These are phyloP conservation scores for Bryum argenteum DNA, from an alignment of 225 moss, liverwort and hornwort species.

Conservation along the genomic window DNA sequence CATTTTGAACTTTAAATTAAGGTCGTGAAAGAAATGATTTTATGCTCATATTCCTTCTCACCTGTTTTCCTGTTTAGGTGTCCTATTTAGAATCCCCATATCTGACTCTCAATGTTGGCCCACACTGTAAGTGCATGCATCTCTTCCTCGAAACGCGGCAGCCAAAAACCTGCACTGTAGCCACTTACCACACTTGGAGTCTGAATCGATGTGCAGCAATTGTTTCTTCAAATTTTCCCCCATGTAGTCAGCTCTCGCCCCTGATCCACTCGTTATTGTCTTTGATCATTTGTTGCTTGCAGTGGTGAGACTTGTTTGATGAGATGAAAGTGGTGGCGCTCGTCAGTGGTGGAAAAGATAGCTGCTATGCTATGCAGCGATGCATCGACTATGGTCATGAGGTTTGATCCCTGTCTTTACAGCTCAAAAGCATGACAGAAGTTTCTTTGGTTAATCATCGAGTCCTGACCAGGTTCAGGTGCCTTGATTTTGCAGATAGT, in stretches of 20 bases:
- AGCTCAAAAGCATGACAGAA: not conserved
- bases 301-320: not conserved
- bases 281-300: not conserved
- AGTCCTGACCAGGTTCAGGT: not conserved
- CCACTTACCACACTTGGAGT: too few relatives aligned
- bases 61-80: too few relatives aligned
- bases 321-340: slow-evolving; percentile 92
- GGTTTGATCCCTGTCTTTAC: slow-evolving; percentile 25
- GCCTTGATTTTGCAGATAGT: slow-evolving; percentile 66
- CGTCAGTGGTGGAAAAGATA: slow-evolving; percentile 87
- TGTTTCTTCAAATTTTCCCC: too few relatives aligned
- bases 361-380: slow-evolving; percentile 89
- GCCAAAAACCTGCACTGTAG: too few relatives aligned
- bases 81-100: too few relatives aligned
- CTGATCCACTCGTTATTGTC: not conserved
- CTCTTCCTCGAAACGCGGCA: not conserved
- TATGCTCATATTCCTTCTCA: too few relatives aligned
- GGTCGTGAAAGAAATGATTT: too few relatives aligned
- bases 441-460: not conserved
- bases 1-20: too few relatives aligned
- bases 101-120: not conserved
- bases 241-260: too few relatives aligned
- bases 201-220: too few relatives aligned
- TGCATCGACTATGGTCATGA: slow-evolving; percentile 83
- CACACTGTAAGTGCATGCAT: slow-evolving; percentile 25